Evolutionary conservation across 176 grass and related monocot genomes (phyloP).

Genomic region (Juncus effusus): DNA sequence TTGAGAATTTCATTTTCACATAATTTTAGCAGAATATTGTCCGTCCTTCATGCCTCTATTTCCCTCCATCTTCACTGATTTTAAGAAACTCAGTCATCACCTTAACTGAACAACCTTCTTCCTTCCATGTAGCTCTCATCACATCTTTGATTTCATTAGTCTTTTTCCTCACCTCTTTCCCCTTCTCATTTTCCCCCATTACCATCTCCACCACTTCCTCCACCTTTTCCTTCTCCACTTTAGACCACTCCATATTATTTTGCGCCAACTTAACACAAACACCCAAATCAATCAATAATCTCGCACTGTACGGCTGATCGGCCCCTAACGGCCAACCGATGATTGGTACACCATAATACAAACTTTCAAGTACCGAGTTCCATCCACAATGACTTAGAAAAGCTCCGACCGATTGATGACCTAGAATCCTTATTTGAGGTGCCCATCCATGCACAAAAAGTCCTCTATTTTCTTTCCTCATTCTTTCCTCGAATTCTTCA

Average conservation of each 20-base stretch:
- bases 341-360: constrained; percentile 7
- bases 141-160: not conserved
- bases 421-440: constrained; percentile 7
- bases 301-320: not conserved
- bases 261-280: not conserved
- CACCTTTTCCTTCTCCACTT: constrained; percentile 10
- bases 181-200: constrained; percentile 4
- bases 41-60: too few relatives aligned
- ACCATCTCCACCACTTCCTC: not conserved
- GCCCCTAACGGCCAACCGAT: constrained; percentile 4
- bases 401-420: constrained; percentile 5
- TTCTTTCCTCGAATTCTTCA: constrained; percentile 22
- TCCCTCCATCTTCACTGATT: not conserved
- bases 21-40: too few relatives aligned
- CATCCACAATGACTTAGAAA: constrained; percentile 11
- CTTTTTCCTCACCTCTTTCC: constrained; percentile 5
- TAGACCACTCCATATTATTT: not conserved
- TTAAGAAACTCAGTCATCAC: not conserved
- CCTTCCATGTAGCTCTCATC: not conserved
- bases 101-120: constrained; percentile 8
- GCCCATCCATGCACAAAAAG: constrained; percentile 5
- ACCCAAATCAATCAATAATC: not conserved
- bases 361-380: constrained; percentile 15
- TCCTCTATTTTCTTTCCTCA: constrained; percentile 6
- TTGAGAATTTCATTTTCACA: too few relatives aligned